A percentile compares a stretch with the other conserved stretches of the same genome.
Evolutionary conservation across 1,139 yeast species (phyloP).

Genomic region (Pichia sp.): DNA sequence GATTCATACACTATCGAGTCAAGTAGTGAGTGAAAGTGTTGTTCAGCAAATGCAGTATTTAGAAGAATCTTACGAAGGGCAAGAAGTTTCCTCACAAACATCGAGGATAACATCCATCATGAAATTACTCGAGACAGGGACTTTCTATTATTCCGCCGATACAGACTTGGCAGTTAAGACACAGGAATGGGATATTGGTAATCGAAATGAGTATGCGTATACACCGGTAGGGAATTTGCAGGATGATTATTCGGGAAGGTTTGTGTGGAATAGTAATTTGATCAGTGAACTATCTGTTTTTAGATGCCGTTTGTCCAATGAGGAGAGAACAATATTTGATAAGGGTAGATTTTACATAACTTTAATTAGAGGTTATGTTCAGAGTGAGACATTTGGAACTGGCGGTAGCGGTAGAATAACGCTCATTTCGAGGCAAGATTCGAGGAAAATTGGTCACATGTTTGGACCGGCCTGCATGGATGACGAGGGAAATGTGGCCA

Average conservation of each 20-base stretch:
- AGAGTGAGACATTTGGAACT: constrained; percentile 38
- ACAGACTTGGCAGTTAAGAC: constrained; percentile 58
- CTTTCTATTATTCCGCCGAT: constrained; percentile 57
- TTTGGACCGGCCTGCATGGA: constrained; percentile 72
- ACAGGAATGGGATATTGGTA: constrained; percentile 42
- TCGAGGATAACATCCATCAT: constrained; percentile 45
- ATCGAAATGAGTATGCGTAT: constrained; percentile 3
- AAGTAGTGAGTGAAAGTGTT: neutral
- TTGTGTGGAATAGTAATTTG: constrained; percentile 62
- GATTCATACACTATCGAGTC: constrained; percentile 20
- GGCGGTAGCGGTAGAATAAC: constrained; percentile 36
- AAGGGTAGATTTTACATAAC: constrained; percentile 50
- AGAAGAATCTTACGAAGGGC: constrained; percentile 6
- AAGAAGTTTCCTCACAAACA: constrained; percentile 8
- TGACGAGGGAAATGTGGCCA: constrained; percentile 92
- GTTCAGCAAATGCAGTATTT: constrained; percentile 6
- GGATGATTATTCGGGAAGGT: constrained; percentile 44
- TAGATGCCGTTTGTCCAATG: constrained; percentile 44
- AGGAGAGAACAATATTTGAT: constrained; percentile 48
- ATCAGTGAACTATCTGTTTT: constrained; percentile 52
- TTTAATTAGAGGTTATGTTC: constrained; percentile 59
- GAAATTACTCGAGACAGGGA: constrained; percentile 51
- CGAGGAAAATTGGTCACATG: constrained; percentile 51
- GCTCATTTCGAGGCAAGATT: constrained; percentile 59
- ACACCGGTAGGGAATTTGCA: constrained; percentile 15